Conservation (phyloP, 1,284 basidiomycete species). For the Paramarasmius palmivorus region DNA sequence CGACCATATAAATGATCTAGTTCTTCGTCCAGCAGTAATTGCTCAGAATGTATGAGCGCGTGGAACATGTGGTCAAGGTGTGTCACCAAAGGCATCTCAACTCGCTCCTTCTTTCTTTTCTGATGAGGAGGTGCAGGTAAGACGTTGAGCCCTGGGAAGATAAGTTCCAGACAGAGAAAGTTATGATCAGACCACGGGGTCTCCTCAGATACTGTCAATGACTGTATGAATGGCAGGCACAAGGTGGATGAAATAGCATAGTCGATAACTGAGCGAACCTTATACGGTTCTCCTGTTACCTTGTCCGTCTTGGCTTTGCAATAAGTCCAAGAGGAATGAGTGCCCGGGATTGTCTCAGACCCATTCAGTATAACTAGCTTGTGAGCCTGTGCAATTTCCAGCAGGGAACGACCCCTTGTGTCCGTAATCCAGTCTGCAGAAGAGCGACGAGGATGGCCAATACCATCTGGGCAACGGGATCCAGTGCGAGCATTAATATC, state of each 20-base stretch:
- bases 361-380: not conserved
- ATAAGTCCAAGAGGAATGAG: not conserved
- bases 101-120: not conserved
- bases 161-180: not conserved
- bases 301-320: not conserved
- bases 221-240: not conserved
- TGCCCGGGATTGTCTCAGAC: not conserved
- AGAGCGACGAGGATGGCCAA: not conserved
- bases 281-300: not conserved
- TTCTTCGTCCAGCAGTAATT: not conserved
- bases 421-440: not conserved
- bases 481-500: not conserved
- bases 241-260: not conserved
- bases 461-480: not conserved
- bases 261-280: not conserved
- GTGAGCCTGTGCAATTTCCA: not conserved
- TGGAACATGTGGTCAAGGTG: not conserved
- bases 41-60: not conserved
- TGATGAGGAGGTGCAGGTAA: not conserved
- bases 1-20: not conserved
- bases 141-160: not conserved
- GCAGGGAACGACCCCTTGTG: not conserved
- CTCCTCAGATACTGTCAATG: not conserved
- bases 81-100: not conserved
- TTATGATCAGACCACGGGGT: not conserved